Evolutionary conservation across 345 rosid species (phyloP).

Genomic region (Chamaenerion angustifolium): DNA sequence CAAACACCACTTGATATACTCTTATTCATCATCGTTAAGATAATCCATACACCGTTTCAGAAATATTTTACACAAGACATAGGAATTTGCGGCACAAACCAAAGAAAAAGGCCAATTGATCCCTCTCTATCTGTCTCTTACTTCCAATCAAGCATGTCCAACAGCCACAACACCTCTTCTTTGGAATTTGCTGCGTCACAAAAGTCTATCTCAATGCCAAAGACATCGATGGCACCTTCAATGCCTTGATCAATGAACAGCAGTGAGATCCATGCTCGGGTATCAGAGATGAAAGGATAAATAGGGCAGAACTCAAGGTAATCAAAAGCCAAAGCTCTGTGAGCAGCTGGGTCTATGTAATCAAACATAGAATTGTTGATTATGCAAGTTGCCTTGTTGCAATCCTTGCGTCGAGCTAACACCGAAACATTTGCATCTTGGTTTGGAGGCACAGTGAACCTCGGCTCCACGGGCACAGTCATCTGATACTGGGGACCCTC

Average conservation of each 20-base stretch:
- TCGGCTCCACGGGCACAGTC: slow-evolving; percentile 65
- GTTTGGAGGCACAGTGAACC: slow-evolving; percentile 41
- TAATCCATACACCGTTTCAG: no score
- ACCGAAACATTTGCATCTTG: slow-evolving; percentile 55
- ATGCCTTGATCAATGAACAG: slow-evolving; percentile 55
- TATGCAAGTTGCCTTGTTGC: slow-evolving; percentile 53
- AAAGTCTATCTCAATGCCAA: slow-evolving; percentile 82
- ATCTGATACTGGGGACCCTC: slow-evolving; percentile 52
- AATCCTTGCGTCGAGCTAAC: slow-evolving; percentile 63
- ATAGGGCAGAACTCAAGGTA: slow-evolving; percentile 68
- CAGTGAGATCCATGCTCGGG: slow-evolving; percentile 81
- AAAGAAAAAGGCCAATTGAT: no score
- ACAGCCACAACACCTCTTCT: slow-evolving; percentile 86
- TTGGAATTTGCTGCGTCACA: slow-evolving; percentile 62
- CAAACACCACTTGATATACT: no score
- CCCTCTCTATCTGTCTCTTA: slow-evolving; percentile 16
- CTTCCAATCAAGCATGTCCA: slow-evolving; percentile 95
- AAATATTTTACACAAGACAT: no score
- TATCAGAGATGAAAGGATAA: slow-evolving; percentile 62
- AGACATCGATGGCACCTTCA: slow-evolving; percentile 48
- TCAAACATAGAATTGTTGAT: slow-evolving; percentile 52
- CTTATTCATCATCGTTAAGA: no score
- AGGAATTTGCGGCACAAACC: no score
- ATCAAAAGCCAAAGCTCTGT: slow-evolving; percentile 68
- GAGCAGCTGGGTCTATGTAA: slow-evolving; percentile 55